A percentile compares a stretch with the other conserved stretches of the same genome.
Conservation (phyloP, 768 basidiomycete species). For the Lactarius hatsudake region DNA sequence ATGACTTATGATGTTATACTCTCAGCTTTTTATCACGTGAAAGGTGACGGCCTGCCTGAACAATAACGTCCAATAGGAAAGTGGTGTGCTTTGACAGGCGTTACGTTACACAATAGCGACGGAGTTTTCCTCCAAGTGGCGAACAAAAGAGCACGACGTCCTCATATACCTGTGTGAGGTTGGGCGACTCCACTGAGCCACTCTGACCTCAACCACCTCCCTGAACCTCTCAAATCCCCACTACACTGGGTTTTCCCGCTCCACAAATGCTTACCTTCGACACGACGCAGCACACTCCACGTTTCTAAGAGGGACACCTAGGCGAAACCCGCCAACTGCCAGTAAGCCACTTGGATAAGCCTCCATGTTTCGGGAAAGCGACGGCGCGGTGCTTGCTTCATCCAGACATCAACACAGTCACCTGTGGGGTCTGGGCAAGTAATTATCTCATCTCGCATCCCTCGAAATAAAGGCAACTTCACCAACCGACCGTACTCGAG, state of each 20-base stretch:
- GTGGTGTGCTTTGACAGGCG: neutral
- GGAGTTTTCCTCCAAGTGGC: neutral
- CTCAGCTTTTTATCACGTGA: neutral
- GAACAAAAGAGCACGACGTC: conserved; percentile 13
- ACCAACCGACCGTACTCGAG: neutral
- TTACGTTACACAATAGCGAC: conserved; percentile 6
- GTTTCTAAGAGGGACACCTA: neutral
- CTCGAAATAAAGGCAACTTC: conserved; percentile 5
- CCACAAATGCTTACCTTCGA: neutral
- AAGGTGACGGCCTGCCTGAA: neutral
- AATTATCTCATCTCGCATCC: conserved; percentile 4
- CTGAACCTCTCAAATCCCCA: neutral
- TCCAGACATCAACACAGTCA: neutral
- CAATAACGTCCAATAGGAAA: neutral
- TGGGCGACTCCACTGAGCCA: no score
- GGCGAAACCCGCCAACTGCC: neutral
- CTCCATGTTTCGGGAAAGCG: neutral
- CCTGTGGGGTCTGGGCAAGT: neutral
- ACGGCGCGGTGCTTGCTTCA: conserved; percentile 5
- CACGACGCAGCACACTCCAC: neutral
- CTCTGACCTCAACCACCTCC: conserved; percentile 18
- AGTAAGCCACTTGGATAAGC: neutral
- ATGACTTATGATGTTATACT: neutral
- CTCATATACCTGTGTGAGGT: conserved; percentile 16
- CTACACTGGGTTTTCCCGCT: neutral